Evolutionary conservation across 78 protist species (phyloP), one percentile per base, ranked within the genome.

Genomic region (Polysphondylium violaceum): DNA sequence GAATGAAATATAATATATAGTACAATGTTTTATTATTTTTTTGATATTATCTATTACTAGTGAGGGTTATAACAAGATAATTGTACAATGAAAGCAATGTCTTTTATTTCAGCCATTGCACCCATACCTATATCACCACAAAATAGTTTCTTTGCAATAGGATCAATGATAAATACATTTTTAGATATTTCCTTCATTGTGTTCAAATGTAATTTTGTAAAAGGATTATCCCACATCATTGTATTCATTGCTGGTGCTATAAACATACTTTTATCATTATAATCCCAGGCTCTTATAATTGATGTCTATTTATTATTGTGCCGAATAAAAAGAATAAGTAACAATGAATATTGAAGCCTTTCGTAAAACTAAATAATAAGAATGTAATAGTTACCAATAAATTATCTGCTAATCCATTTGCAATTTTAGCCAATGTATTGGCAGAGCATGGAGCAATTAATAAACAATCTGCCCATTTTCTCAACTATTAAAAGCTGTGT

Each of bases 241-340:
- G 98, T 97, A 77, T 97, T 97, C 99, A 97, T 97, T 2, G 99
- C 99, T 0, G 99, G 99, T 47, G 96, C 95, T 8, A 96, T 93
- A 14, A 96, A 8, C 19, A 97, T 1, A 14, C 91, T 79, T 19
- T 81, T 81, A 36, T 44, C 81, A 4, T 23, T 43, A 58, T 78
- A 67, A 50, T 95, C 95, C 98, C 98, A 97, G n/a, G 98, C 90
- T 51, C 90, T 83, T 33, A 41, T 33, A 9, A 83, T 16, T 56
- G 83, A 67, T 11, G 77, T 83, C 60, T 74, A 51, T 23, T 2
- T 40, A 43, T 19, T n/a, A n/a, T n/a, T n/a, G n/a, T n/a, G n/a
- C n/a, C n/a, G n/a, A n/a, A n/a, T n/a, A n/a, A n/a, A n/a, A n/a
- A 40, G 31, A 11, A 36, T n/a, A 50, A 36, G 3, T 8, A 27